Percentiles rank a stretch among this genome's conserved stretches.
Conservation (phyloP, 2,329 filamentous ascomycete species). For the Penicillium sp. region DNA sequence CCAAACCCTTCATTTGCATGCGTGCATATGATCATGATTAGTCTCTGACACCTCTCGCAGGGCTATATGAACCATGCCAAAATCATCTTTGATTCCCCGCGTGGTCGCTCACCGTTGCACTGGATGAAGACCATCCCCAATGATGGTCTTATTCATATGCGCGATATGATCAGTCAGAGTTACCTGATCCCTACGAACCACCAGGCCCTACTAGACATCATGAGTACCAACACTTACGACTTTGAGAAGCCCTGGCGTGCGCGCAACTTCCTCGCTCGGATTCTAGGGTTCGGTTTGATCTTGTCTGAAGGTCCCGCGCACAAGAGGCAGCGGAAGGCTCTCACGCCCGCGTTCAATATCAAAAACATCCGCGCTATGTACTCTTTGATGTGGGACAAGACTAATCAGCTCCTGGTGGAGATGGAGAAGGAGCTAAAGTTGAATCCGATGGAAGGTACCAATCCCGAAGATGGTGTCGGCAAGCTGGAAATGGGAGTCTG, state of each 20-base stretch:
- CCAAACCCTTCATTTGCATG: neutral
- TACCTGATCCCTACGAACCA: constrained; percentile 34
- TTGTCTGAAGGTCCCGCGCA: constrained; percentile 52
- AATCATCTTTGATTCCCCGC: constrained; percentile 35
- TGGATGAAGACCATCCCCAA: constrained; percentile 56
- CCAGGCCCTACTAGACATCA: constrained; percentile 49
- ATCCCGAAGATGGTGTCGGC: constrained; percentile 20
- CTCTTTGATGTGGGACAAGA: constrained; percentile 39
- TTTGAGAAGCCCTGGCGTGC: constrained; percentile 51
- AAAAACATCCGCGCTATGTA: constrained; percentile 38
- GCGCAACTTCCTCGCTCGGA: constrained; percentile 46
- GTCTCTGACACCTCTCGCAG: constrained; percentile 8
- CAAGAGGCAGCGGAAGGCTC: constrained; percentile 43
- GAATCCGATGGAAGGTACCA: constrained; percentile 30
- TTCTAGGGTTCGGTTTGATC: constrained; percentile 53
- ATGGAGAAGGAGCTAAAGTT: constrained; percentile 30
- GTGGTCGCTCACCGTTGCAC: constrained; percentile 29
- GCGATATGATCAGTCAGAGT: constrained; percentile 45
- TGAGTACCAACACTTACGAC: constrained; percentile 54
- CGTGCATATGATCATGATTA: neutral
- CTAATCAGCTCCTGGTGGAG: constrained; percentile 32
- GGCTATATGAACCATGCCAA: constrained; percentile 25
- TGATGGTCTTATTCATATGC: constrained; percentile 55
- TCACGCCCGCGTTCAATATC: constrained; percentile 39
- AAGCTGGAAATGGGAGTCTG: constrained; percentile 37